Percentiles rank a stretch among this genome's conserved stretches.
phyloP scores from a whole-genome alignment of 441 rosid species.

The Erodium trifolium region DNA sequence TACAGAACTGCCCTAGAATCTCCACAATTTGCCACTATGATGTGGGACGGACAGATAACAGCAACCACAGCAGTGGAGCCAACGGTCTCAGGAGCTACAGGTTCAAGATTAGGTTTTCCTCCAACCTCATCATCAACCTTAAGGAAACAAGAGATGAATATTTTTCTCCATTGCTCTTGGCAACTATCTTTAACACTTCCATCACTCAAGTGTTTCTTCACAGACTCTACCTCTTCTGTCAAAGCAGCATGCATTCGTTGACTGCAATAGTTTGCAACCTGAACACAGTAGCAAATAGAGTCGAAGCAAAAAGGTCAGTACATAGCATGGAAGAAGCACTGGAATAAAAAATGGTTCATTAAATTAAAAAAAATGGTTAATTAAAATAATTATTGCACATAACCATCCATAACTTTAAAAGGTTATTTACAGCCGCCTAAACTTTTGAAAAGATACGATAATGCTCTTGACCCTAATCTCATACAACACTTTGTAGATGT shows the following conservation, averaged over 20 bases:
- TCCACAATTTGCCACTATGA: slow-evolving; percentile 30
- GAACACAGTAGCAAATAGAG: slow-evolving; percentile 18
- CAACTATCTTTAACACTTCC: slow-evolving; percentile 38
- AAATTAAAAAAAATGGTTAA: not conserved
- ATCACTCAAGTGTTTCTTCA: slow-evolving; percentile 30
- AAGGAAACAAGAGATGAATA: slow-evolving; percentile 59
- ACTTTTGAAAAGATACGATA: no score
- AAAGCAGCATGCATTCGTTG: slow-evolving; percentile 54
- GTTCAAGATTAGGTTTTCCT: slow-evolving; percentile 43
- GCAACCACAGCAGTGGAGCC: slow-evolving; percentile 93
- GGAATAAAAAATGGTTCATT: not conserved
- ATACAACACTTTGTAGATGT: no score
- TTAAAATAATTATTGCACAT: no score
- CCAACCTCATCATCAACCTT: slow-evolving; percentile 69
- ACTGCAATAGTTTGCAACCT: slow-evolving; percentile 82
- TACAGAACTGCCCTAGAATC: slow-evolving; percentile 69
- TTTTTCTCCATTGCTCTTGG: slow-evolving; percentile 62
- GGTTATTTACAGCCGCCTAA: no score
- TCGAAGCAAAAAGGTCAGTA: not conserved
- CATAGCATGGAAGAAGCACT: not conserved
- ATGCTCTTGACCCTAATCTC: no score
- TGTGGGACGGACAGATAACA: slow-evolving; percentile 62
- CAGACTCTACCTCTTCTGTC: slow-evolving; percentile 49
- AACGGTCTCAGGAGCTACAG: slow-evolving; percentile 78
- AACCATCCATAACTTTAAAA: no score